A percentile compares a stretch with the other conserved stretches of the same genome.
Evolutionary conservation across 257 asterid species (phyloP).

Genomic region (Petunia axillaris): DNA sequence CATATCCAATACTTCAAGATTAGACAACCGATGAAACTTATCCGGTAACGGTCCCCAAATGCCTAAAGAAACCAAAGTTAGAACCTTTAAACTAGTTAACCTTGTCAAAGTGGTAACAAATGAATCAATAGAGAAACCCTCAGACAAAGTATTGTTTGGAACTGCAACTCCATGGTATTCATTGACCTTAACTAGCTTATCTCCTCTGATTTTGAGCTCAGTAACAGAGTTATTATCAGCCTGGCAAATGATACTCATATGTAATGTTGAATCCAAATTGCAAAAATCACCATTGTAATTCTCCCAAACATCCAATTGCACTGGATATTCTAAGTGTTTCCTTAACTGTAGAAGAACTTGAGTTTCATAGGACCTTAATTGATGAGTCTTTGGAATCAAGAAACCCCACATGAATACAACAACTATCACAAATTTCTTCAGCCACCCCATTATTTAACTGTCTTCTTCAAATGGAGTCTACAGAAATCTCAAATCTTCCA

Average conservation of each 20-base stretch:
- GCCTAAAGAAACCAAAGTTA: conserved; percentile 61
- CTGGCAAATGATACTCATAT: conserved; percentile 56
- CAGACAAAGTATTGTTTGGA: conserved; percentile 45
- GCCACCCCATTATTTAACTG: conserved; percentile 28
- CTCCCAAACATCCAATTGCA: conserved; percentile 48
- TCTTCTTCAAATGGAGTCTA: not conserved
- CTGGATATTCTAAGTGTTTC: conserved; percentile 72
- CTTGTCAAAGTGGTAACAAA: conserved; percentile 64
- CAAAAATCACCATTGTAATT: conserved; percentile 49
- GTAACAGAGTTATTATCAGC: conserved; percentile 37
- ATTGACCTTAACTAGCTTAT: conserved; percentile 35
- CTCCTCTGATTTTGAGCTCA: conserved; percentile 54
- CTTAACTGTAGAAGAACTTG: conserved; percentile 64
- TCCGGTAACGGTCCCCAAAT: conserved; percentile 69
- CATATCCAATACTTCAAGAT: conserved; percentile 56
- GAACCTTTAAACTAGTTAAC: conserved; percentile 49
- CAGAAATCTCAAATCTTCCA: not conserved
- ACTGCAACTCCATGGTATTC: conserved; percentile 51
- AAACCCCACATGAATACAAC: conserved; percentile 46
- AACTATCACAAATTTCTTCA: conserved; percentile 33
- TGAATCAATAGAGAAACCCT: conserved; percentile 67
- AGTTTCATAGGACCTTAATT: conserved; percentile 60
- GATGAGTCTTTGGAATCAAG: conserved; percentile 44
- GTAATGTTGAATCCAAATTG: conserved; percentile 45
- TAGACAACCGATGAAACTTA: conserved; percentile 55